Percentiles rank a stretch among this genome's conserved stretches.
phyloP scores from a whole-genome alignment of 331 rosid genomes.

The Prunus yedoensis region DNA sequence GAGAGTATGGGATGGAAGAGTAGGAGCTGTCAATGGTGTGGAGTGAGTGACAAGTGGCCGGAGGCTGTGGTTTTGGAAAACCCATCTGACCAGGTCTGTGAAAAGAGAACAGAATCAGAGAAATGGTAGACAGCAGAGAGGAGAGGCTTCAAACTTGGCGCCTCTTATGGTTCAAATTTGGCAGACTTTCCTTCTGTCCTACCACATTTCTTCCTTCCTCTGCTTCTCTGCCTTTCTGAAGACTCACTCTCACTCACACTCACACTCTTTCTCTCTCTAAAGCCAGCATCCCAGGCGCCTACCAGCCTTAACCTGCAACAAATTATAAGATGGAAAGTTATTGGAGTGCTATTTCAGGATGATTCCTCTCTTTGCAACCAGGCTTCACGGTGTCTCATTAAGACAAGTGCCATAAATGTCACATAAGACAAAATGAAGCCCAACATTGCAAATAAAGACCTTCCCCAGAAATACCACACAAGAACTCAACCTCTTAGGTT shows the following conservation, averaged over 20 bases:
- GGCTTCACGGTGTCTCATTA: neutral
- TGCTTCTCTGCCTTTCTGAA: neutral
- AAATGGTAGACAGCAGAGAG: neutral
- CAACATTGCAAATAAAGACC: neutral
- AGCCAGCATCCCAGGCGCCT: slow-evolving; percentile 3
- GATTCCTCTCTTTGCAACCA: slow-evolving; percentile 8
- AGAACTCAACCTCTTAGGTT: neutral
- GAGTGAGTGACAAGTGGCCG: slow-evolving; percentile 41
- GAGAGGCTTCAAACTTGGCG: slow-evolving; percentile 3
- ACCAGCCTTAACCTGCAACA: neutral
- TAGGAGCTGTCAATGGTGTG: slow-evolving; percentile 26
- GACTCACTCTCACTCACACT: neutral
- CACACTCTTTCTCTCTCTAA: slow-evolving; percentile 4
- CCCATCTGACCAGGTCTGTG: slow-evolving; percentile 27
- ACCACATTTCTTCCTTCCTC: neutral
- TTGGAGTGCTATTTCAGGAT: slow-evolving; percentile 1
- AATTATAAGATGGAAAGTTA: neutral
- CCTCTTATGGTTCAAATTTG: slow-evolving; percentile 18
- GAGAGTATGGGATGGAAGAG: neutral
- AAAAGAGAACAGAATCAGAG: neutral
- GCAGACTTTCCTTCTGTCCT: slow-evolving; percentile 14
- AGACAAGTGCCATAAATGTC: neutral
- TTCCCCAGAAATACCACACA: neutral
- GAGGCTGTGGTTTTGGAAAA: slow-evolving; percentile 42
- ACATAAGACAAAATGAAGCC: neutral